Conservation (phyloP, 306 rosid species). For the Vigna hirtella region DNA sequence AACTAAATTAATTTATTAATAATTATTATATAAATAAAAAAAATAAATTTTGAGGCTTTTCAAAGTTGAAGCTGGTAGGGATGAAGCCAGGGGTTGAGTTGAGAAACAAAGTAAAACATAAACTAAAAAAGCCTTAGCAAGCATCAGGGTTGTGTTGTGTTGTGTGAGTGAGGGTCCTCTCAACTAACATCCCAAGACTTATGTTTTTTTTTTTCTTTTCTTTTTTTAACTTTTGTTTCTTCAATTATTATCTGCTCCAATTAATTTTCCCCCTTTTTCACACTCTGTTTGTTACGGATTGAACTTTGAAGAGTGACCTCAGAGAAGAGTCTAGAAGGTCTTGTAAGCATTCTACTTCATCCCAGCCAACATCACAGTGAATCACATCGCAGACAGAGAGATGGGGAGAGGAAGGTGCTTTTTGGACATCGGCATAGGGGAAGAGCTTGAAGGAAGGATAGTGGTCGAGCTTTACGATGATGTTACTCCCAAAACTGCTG, state of each 20-base stretch:
- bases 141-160: no score
- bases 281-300: slow-evolving; percentile 5
- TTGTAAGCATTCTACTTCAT: background rate
- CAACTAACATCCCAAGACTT: no score
- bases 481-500: slow-evolving; percentile 77
- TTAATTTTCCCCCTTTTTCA: background rate
- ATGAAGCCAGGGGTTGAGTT: background rate
- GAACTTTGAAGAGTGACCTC: slow-evolving; percentile 5
- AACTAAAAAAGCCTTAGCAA: background rate
- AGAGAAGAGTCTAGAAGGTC: slow-evolving; percentile 43
- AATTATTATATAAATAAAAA: background rate
- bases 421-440: slow-evolving; percentile 81
- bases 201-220: no score
- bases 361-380: background rate
- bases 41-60: background rate
- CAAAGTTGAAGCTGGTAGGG: slow-evolving; percentile 7
- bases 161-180: background rate
- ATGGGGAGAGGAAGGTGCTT: slow-evolving; percentile 79
- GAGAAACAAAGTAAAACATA: background rate
- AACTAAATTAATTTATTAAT: background rate
- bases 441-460: slow-evolving; percentile 86
- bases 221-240: background rate
- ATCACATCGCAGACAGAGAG: slow-evolving; percentile 2
- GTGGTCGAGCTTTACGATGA: slow-evolving; percentile 78
- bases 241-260: background rate